Conservation (phyloP, 2,329 filamentous ascomycete genomes). For the Colletotrichum chlorophyti region DNA sequence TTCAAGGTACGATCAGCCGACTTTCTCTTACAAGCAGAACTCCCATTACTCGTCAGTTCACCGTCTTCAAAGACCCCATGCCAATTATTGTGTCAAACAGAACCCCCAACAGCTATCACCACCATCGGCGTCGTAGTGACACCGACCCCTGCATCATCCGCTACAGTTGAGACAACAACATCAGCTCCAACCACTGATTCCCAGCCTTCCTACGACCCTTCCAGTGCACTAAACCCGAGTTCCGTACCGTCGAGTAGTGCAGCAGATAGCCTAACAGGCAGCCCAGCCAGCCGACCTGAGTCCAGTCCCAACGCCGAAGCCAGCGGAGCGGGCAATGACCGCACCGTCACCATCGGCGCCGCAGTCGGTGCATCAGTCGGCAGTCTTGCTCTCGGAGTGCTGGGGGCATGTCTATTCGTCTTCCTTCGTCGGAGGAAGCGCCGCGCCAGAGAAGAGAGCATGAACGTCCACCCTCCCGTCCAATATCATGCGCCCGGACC, state of each 20-base stretch:
- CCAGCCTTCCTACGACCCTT: neutral
- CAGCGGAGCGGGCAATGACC: neutral
- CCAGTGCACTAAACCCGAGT: neutral
- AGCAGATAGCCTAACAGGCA: neutral
- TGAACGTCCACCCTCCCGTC: neutral
- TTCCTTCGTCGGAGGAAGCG: neutral
- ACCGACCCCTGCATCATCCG: neutral
- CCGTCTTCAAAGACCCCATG: accelerated
- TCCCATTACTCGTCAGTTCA: neutral
- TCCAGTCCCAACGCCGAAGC: neutral
- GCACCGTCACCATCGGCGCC: neutral
- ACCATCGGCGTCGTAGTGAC: conserved; percentile 1
- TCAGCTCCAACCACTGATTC: neutral
- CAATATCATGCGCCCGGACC: neutral
- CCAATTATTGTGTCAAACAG: neutral
- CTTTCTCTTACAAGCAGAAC: neutral
- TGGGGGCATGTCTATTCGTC: neutral
- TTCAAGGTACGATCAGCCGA: conserved; percentile 22
- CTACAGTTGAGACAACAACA: neutral
- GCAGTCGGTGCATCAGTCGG: conserved; percentile 1
- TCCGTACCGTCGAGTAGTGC: neutral
- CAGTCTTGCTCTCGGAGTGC: neutral
- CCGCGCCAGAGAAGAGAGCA: neutral
- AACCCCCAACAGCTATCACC: neutral
- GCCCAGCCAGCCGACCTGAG: neutral